Base-by-base conservation (phyloP, 345 rosid species). In the Lepidium aucheri region DNA sequence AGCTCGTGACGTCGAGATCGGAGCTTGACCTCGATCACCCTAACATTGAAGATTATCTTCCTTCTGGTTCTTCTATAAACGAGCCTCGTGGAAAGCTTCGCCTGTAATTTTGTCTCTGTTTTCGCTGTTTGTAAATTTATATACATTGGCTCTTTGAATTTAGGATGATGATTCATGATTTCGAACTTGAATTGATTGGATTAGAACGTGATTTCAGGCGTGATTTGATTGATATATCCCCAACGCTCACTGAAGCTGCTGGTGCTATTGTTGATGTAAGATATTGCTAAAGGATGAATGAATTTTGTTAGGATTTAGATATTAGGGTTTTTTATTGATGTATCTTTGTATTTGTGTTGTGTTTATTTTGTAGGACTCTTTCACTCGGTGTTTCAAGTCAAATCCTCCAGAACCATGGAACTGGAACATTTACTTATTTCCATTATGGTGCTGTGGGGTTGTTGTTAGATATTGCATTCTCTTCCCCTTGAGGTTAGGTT, bases 181-280 rank as follows among this genome's bases (percentile, higher is more conserved):
- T 4, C 7, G 32, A 28, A 28, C 1, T 28, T 28, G 32, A 28
- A 28, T 28, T 28, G 32, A 6, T 28, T 28, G 7, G 32, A 28
- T 28, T 1, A 28, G 7, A 5, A 5, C 4, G 4, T 32, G 3
- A 32, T 59, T 55, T 28, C 63, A 91, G 97, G 80, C 83, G 85
- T 62, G 96, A 95, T 80, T 75, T 95, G 83, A 86, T 95, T 12
- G 97, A 95, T 34, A 80, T 91, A 44, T 84, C 96, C 4, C 97
- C 95, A 0, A 80, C 91, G n/a, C 85, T 94, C 9, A 85, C 97
- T 11, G 97, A 95, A 79, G 97, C 97, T 74, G 96, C 93, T 53
- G 99, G 99, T 56, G 99, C 96, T 57, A 95, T 91, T 72, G 82
- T 91, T 60, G 99, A 95, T 82, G 99, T 89, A 69, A 77, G 86